These are phyloP conservation scores for Ananas comosus DNA, from an alignment of 176 grass and related monocot genomes.

Conservation along the genomic window DNA sequence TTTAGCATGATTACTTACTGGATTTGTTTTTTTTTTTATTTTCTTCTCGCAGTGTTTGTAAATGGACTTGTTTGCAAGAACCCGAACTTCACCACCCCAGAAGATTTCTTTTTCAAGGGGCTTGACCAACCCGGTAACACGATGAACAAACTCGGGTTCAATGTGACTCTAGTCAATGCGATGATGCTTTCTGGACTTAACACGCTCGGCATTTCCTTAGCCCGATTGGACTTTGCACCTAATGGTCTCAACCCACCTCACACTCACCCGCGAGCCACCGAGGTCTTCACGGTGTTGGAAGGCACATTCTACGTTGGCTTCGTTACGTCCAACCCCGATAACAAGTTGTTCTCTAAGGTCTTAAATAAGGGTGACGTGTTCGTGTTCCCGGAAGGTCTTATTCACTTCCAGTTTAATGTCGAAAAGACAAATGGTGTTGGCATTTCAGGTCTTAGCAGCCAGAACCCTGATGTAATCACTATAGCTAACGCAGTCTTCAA, in stretches of 20 bases:
- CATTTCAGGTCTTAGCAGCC: constrained; percentile 5
- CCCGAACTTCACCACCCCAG: background rate
- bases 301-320: constrained; percentile 13
- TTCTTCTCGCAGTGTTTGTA: constrained; percentile 15
- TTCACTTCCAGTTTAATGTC: constrained; percentile 14
- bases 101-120: constrained; percentile 33
- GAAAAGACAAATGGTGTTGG: background rate
- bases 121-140: constrained; percentile 21
- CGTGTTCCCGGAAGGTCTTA: constrained; percentile 5
- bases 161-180: constrained; percentile 25
- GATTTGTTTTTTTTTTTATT: background rate
- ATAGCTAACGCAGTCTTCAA: constrained; percentile 3
- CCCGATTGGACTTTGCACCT: constrained; percentile 35
- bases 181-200: constrained; percentile 21
- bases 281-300: constrained; percentile 19
- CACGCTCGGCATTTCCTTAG: constrained; percentile 27
- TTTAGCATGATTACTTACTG: no score
- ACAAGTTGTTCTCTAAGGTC: constrained; percentile 26
- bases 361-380: constrained; percentile 25
- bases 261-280: constrained; percentile 16
- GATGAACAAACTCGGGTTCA: constrained; percentile 26
- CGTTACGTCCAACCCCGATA: constrained; percentile 12
- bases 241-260: constrained; percentile 36
- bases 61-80: constrained; percentile 35
- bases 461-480: background rate